phyloP scores from a whole-genome alignment of 768 basidiomycete species.

The Lactarius sp. region DNA sequence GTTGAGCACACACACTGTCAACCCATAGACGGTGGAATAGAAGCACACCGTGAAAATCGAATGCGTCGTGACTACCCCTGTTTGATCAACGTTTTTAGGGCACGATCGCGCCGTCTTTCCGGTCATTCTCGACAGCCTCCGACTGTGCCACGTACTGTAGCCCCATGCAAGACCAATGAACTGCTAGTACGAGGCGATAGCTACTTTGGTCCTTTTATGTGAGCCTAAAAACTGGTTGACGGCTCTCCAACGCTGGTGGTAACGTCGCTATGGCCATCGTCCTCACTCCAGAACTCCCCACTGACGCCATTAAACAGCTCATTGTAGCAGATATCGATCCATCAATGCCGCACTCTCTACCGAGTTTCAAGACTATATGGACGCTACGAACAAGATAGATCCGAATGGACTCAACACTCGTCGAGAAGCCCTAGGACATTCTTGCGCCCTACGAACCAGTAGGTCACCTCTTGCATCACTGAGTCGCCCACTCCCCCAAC shows the following conservation, averaged over 20 bases:
- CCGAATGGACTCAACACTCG: constrained; percentile 50
- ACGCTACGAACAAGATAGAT: too few relatives aligned
- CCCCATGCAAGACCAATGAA: constrained; percentile 71
- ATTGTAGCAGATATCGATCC: constrained; percentile 85
- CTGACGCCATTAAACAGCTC: constrained; percentile 46
- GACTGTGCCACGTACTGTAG: too few relatives aligned
- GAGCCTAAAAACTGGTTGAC: constrained; percentile 27
- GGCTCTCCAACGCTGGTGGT: too few relatives aligned
- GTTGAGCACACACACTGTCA: too few relatives aligned
- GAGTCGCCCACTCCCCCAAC: not conserved
- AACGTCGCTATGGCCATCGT: constrained; percentile 76
- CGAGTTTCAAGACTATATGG: too few relatives aligned
- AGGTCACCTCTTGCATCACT: constrained; percentile 16
- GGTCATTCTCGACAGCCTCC: too few relatives aligned
- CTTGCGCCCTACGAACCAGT: constrained; percentile 62
- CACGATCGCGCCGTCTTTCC: too few relatives aligned
- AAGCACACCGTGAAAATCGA: too few relatives aligned
- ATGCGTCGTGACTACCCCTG: too few relatives aligned
- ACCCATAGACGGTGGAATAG: too few relatives aligned
- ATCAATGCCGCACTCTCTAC: too few relatives aligned
- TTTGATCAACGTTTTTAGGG: too few relatives aligned
- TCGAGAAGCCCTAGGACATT: constrained; percentile 61
- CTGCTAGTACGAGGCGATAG: constrained; percentile 79
- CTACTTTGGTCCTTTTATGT: constrained; percentile 90
- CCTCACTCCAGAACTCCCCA: constrained; percentile 41